These are phyloP conservation scores for Dioscorea alata DNA, from an alignment of 106 monocot species.

Conservation along the genomic window DNA sequence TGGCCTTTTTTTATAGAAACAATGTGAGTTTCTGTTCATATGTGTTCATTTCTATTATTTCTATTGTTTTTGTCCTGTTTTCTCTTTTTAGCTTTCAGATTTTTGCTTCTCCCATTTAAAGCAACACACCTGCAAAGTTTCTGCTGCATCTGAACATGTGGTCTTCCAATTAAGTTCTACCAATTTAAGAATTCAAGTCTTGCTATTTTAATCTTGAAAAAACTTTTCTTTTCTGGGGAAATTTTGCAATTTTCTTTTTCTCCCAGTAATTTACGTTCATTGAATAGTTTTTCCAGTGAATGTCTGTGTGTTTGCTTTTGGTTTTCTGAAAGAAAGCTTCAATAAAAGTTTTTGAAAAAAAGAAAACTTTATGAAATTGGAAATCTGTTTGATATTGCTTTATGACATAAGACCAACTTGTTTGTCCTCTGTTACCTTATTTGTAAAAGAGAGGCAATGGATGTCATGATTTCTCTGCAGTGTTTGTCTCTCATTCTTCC, in stretches of 20 bases:
- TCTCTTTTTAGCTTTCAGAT: neutral
- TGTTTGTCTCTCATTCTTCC: constrained; percentile 14
- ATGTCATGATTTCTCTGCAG: constrained; percentile 22
- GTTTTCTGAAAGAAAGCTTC: neutral
- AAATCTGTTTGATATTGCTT: no score
- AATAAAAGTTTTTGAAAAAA: neutral
- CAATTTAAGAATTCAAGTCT: no score
- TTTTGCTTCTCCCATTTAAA: no score
- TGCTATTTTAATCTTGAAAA: no score
- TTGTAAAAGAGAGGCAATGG: constrained; percentile 9
- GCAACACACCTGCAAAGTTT: no score
- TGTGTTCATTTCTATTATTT: no score
- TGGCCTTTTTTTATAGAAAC: no score
- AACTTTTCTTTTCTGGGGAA: no score
- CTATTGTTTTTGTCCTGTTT: neutral
- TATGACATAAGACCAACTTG: neutral
- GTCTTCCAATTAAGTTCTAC: no score
- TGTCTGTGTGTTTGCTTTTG: neutral
- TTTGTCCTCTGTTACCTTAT: neutral
- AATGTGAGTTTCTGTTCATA: no score
- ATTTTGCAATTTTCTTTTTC: neutral
- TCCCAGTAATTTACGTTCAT: neutral
- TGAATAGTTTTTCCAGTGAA: neutral
- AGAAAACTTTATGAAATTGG: neutral
- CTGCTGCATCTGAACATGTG: no score